Percentiles rank a stretch among this genome's conserved stretches.
These are phyloP conservation scores for Helminthosporium solani DNA, from an alignment of 2,329 filamentous ascomycete species.

Conservation along the genomic window DNA sequence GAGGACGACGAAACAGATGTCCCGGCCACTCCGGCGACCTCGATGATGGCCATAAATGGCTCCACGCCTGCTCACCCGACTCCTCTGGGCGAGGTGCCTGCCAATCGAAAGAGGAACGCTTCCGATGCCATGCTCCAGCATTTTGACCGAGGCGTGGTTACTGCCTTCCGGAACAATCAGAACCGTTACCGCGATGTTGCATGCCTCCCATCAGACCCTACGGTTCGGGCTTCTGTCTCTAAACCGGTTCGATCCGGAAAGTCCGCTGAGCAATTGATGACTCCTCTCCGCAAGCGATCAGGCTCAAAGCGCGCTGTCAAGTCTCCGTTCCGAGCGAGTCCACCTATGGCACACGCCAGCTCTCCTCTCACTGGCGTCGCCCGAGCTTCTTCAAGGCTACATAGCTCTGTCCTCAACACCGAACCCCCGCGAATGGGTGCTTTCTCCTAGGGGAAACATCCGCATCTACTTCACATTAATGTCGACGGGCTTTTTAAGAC, in stretches of 20 bases:
- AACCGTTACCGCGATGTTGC: conserved; percentile 42
- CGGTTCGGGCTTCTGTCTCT: conserved; percentile 38
- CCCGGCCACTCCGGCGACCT: conserved; percentile 38
- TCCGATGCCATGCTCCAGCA: conserved; percentile 44
- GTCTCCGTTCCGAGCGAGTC: conserved; percentile 20
- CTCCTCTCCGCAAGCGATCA: conserved; percentile 40
- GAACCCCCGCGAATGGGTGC: conserved; percentile 38
- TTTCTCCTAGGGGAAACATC: conserved; percentile 26
- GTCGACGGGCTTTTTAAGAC: not conserved
- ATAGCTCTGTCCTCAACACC: conserved; percentile 29
- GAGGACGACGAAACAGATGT: conserved; percentile 41
- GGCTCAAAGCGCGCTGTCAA: conserved; percentile 28
- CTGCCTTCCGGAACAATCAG: conserved; percentile 44
- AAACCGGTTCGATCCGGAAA: conserved; percentile 41
- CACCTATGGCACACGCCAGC: conserved; percentile 18
- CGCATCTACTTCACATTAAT: conserved; percentile 2
- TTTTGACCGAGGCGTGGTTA: conserved; percentile 53
- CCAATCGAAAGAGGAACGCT: conserved; percentile 26
- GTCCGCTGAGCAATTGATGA: conserved; percentile 43
- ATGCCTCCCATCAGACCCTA: conserved; percentile 39
- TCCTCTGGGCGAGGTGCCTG: conserved; percentile 23
- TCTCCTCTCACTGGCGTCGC: conserved; percentile 34
- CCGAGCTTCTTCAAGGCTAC: conserved; percentile 28
- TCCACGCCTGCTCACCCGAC: conserved; percentile 34
- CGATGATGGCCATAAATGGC: conserved; percentile 28